Percentiles rank a stretch among this genome's conserved stretches.
These are phyloP conservation scores for Clavulina sp. DNA, from an alignment of 768 basidiomycete genomes.

Conservation along the genomic window DNA sequence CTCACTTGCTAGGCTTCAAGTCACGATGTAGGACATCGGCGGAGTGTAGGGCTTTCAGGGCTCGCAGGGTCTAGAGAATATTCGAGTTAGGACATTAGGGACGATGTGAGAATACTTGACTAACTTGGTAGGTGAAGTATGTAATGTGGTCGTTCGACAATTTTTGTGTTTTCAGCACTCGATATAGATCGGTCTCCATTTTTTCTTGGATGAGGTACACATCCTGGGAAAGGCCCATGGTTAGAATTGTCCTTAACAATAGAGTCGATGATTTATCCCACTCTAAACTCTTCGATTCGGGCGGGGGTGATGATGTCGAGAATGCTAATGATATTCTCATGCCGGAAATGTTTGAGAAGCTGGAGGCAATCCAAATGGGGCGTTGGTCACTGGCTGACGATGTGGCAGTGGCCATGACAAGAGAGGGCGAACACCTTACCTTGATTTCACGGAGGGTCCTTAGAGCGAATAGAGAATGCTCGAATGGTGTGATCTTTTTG, in stretches of 20 bases:
- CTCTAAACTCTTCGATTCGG: conserved; percentile 67
- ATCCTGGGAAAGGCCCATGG: background rate
- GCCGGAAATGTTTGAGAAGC: conserved; percentile 21
- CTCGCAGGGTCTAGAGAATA: conserved; percentile 67
- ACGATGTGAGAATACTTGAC: background rate
- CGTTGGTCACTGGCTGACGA: background rate
- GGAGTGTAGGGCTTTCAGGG: conserved; percentile 88
- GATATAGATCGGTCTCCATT: conserved; percentile 94
- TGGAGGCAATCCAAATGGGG: background rate
- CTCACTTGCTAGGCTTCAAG: conserved; percentile 20
- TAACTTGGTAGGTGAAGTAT: conserved; percentile 48
- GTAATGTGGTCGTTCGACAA: conserved; percentile 90
- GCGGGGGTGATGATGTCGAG: conserved; percentile 75
- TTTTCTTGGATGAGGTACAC: conserved; percentile 45
- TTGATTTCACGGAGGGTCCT: conserved; percentile 81
- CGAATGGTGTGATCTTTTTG: conserved; percentile 91
- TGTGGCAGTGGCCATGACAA: background rate
- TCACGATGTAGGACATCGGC: conserved; percentile 58
- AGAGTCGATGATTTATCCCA: conserved; percentile 18
- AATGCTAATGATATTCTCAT: conserved; percentile 66
- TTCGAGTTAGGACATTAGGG: background rate
- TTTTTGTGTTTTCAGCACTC: conserved; percentile 89
- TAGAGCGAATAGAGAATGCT: conserved; percentile 89
- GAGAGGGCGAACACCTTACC: conserved; percentile 20
- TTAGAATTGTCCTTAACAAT: background rate